Conservation (phyloP, 1,284 basidiomycete genomes). For the Ganoderma lucidum region DNA sequence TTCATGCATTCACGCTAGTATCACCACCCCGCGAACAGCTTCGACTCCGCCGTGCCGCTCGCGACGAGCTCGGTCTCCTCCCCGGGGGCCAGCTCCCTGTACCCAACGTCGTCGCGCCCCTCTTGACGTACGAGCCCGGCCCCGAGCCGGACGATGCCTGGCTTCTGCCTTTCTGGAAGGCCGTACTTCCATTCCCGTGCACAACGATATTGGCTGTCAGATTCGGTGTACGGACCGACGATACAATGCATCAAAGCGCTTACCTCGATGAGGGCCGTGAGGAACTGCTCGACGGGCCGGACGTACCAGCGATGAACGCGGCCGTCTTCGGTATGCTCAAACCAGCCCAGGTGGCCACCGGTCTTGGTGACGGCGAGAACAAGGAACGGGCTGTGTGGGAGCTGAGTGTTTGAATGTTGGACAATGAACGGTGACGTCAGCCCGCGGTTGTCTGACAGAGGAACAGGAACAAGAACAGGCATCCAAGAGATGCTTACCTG, state of each 20-base stretch:
- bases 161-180: slow-evolving; percentile 27
- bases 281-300: slow-evolving; percentile 36
- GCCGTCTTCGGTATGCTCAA: slow-evolving; percentile 27
- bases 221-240: neutral
- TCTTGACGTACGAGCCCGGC: slow-evolving; percentile 27
- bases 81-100: slow-evolving; percentile 25
- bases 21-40: slow-evolving; percentile 37
- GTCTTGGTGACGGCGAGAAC: slow-evolving; percentile 36
- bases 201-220: slow-evolving; percentile 10
- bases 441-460: neutral
- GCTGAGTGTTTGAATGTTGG: slow-evolving; percentile 13
- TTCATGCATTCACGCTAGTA: neutral
- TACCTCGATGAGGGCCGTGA: slow-evolving; percentile 37
- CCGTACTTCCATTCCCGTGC: slow-evolving; percentile 24
- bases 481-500: slow-evolving; percentile 16
- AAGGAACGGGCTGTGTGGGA: slow-evolving; percentile 32
- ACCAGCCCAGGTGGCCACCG: slow-evolving; percentile 43
- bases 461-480: neutral
- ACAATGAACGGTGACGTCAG: slow-evolving; percentile 6
- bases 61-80: slow-evolving; percentile 29
- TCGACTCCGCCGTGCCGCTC: slow-evolving; percentile 34
- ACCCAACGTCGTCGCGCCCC: slow-evolving; percentile 36
- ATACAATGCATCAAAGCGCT: slow-evolving; percentile 5
- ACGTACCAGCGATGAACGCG: slow-evolving; percentile 38
- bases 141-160: slow-evolving; percentile 18